Evolutionary conservation across 2,329 filamentous ascomycete genomes (phyloP).

Genomic region (Cordyceps fumosorosea): DNA sequence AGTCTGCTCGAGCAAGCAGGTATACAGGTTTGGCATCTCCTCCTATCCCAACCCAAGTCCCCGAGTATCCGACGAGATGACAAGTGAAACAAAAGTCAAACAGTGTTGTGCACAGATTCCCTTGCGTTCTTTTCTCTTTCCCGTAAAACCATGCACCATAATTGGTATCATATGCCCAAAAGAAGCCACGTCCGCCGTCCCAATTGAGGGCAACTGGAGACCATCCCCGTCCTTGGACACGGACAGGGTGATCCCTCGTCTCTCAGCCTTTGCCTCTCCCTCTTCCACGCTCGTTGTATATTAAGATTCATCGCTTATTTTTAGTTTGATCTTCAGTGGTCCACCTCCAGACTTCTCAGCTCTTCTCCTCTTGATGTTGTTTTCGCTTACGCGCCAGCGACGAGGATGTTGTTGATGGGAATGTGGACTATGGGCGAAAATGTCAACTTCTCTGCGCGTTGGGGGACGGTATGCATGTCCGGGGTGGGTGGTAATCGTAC

Average conservation of each 20-base stretch:
- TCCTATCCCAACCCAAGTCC: not conserved
- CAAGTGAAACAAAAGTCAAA: not conserved
- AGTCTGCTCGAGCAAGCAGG: conserved; percentile 3
- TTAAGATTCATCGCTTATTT: not conserved
- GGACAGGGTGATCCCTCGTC: no score
- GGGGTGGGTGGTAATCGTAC: conserved; percentile 32
- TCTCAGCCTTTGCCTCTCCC: not conserved
- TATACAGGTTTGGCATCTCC: not conserved
- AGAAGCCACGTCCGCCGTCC: not conserved
- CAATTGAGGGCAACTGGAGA: no score
- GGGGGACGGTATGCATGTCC: not conserved
- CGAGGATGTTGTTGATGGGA: conserved; percentile 63
- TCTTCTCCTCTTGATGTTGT: not conserved
- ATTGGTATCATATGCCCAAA: not conserved
- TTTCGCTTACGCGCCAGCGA: conserved; percentile 53
- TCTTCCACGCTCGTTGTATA: not conserved
- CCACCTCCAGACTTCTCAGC: not conserved
- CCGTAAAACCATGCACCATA: not conserved
- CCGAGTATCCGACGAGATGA: not conserved
- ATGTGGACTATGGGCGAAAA: conserved; percentile 48
- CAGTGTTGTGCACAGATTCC: not conserved
- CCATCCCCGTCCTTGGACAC: no score
- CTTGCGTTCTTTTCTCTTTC: not conserved
- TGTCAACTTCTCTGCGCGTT: no score
- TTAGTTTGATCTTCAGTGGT: not conserved